A percentile compares a stretch with the other conserved stretches of the same genome.
These are phyloP conservation scores for Aspergillus novofumigatus DNA, from an alignment of 2,329 filamentous ascomycete species.

Conservation along the genomic window DNA sequence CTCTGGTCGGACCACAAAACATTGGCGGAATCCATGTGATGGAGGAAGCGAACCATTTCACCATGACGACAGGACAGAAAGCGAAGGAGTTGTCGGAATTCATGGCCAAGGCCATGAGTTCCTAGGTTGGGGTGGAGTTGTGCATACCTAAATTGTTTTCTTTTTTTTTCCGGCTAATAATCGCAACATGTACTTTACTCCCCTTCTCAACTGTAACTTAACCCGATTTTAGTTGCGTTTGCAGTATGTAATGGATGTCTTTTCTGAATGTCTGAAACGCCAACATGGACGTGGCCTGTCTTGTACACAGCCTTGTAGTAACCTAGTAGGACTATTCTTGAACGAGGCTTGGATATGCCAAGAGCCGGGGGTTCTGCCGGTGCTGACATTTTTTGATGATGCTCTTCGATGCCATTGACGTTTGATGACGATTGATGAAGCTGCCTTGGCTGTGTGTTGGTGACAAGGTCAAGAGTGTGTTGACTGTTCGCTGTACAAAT, in stretches of 20 bases:
- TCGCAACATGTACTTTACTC: not conserved
- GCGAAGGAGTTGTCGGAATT: not conserved
- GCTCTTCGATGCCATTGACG: too few species aligned
- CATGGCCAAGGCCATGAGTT: not conserved
- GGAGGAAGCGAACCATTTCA: slow-evolving; percentile 34
- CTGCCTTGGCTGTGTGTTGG: not conserved
- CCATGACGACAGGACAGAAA: slow-evolving; percentile 8
- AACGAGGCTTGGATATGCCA: not conserved
- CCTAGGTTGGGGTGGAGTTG: not conserved
- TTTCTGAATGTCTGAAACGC: not conserved
- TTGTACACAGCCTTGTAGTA: not conserved
- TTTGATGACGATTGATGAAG: too few species aligned
- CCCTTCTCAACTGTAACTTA: not conserved
- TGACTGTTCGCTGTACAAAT: too few species aligned
- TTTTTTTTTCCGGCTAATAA: not conserved
- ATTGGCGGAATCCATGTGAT: slow-evolving; percentile 30
- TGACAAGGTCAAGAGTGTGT: not conserved
- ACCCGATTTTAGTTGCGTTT: not conserved
- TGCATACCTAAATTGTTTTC: not conserved
- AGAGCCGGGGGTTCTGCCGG: not conserved
- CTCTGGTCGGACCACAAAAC: slow-evolving; percentile 38
- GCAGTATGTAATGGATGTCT: not conserved
- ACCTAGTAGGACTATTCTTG: too few species aligned
- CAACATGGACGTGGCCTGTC: too few species aligned
- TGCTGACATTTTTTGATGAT: not conserved